Evolutionary conservation across 192 early-diverging fungal genomes (phyloP), one percentile per base, ranked within the genome.

Genomic region (Endogone sp.): DNA sequence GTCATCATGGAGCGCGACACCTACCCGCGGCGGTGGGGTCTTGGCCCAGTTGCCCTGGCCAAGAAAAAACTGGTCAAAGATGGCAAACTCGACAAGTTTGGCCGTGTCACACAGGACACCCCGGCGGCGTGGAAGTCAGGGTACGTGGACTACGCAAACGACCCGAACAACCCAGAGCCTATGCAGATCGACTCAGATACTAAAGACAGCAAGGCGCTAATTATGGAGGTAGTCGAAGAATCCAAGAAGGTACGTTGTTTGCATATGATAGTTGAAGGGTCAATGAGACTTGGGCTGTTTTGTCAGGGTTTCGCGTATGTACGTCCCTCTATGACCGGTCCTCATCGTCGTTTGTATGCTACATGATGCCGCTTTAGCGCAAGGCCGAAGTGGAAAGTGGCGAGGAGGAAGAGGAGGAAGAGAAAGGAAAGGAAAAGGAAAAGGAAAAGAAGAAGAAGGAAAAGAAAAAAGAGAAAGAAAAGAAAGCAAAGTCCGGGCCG

Each of bases 1-100:
- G 97, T 99, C 29, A 98, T 99, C 68, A 99, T 99, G 97, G 97
- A 99, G 81, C 92, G 97, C 60, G 97, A 99, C 81, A 98, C 97
- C 4, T 99, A 99, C 79, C 97, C 97, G 56, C 90, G 95, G 62
- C 88, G 93, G 71, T 99, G 97, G 97, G 97, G 97, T 21, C 83
- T 99, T 69, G 97, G 97, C 56, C 96, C 96, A 26, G 88, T 93
- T 76, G 97, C 97, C 23, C 84, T 88, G 75, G 90, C 94, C 81
- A 99, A 99, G 88, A 99, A 99, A 89, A 95, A 96, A 86, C 74
- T 99, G 70, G 92, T 97, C 86, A 94, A 95, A 85, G 94, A 95
- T 32, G 97, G 97, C 28, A 96, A 98, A 85, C 85, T 99, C 21
- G 97, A 99, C 84, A 98, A 98, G 85, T 98, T 84, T 73, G 97